Conservation (phyloP, 2,329 filamentous ascomycete genomes). For the Sclerotinia nivalis region DNA sequence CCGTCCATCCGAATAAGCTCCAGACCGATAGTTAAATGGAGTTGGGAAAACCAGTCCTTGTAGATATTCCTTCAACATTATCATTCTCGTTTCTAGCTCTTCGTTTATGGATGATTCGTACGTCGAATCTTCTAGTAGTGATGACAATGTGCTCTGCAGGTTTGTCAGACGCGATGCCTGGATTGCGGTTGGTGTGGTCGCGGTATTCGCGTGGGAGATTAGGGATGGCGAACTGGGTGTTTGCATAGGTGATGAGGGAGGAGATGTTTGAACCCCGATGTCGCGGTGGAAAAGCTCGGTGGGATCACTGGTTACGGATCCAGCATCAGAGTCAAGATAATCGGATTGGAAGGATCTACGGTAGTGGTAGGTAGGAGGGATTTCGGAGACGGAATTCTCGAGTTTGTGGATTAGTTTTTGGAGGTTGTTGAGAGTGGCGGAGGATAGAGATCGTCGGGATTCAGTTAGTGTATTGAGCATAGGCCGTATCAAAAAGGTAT, state of each 20-base stretch:
- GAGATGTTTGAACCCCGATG: slow-evolving; percentile 74
- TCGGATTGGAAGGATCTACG: slow-evolving; percentile 37
- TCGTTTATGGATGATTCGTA: slow-evolving; percentile 31
- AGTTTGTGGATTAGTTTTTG: slow-evolving; percentile 53
- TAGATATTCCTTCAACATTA: slow-evolving; percentile 63
- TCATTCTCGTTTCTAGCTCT: slow-evolving; percentile 41
- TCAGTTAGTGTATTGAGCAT: slow-evolving; percentile 54
- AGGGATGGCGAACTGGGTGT: slow-evolving; percentile 34
- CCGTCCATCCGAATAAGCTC: slow-evolving; percentile 37
- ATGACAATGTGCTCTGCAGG: slow-evolving; percentile 53
- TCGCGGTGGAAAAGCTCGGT: slow-evolving; percentile 81
- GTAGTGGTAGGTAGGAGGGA: slow-evolving; percentile 48
- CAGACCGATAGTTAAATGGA: slow-evolving; percentile 40
- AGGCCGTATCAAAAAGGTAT: slow-evolving; percentile 66
- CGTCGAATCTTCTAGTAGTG: slow-evolving; percentile 49
- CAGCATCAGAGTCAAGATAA: slow-evolving; percentile 49
- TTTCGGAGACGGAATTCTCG: slow-evolving; percentile 59
- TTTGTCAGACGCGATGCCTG: slow-evolving; percentile 46
- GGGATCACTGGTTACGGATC: slow-evolving; percentile 50
- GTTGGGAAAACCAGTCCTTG: slow-evolving; percentile 57
- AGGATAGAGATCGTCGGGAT: slow-evolving; percentile 54
- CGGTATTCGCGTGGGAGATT: slow-evolving; percentile 31
- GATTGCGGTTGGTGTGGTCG: slow-evolving; percentile 35
- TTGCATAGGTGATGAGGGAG: slow-evolving; percentile 38
- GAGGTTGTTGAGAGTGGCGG: slow-evolving; percentile 51